Evolutionary conservation across 495 filamentous ascomycete species (phyloP).

Genomic region (Alectoria sarmentosa): DNA sequence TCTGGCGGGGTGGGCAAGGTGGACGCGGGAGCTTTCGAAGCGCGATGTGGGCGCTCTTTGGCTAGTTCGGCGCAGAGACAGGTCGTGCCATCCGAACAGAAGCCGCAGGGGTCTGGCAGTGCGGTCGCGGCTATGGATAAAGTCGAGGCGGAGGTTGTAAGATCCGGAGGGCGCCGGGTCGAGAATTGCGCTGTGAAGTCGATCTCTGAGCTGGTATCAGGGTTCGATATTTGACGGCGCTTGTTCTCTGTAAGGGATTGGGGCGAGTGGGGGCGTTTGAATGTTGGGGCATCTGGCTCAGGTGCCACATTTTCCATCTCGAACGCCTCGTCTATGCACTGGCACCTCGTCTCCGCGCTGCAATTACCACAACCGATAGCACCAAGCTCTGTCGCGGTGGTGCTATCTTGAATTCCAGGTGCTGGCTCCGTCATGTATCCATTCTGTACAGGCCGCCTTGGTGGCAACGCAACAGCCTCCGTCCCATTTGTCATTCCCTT

Average conservation of each 20-base stretch:
- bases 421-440: background rate
- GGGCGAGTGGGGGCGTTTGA: slow-evolving; percentile 34
- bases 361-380: slow-evolving; percentile 59
- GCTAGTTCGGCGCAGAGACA: slow-evolving; percentile 78
- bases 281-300: slow-evolving; percentile 6
- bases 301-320: slow-evolving; percentile 20
- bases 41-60: slow-evolving; percentile 34
- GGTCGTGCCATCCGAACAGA: slow-evolving; percentile 76
- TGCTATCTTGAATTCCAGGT: slow-evolving; percentile 2
- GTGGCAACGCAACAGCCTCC: slow-evolving; percentile 30
- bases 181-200: slow-evolving; percentile 66
- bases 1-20: slow-evolving; percentile 42
- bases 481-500: slow-evolving; percentile 20
- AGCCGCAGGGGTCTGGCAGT: slow-evolving; percentile 67
- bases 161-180: slow-evolving; percentile 32
- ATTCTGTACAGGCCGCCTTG: slow-evolving; percentile 10
- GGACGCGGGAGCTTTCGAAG: slow-evolving; percentile 57
- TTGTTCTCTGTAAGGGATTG: slow-evolving; percentile 31
- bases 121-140: slow-evolving; percentile 28
- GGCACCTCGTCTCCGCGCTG: slow-evolving; percentile 49
- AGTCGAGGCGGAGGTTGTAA: slow-evolving; percentile 30
- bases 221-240: slow-evolving; percentile 31
- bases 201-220: slow-evolving; percentile 56
- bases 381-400: slow-evolving; percentile 27
- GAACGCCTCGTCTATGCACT: slow-evolving; percentile 65